Evolutionary conservation across 371 early-diverging fungal species (phyloP).

Genomic region (Mucor racemosus): DNA sequence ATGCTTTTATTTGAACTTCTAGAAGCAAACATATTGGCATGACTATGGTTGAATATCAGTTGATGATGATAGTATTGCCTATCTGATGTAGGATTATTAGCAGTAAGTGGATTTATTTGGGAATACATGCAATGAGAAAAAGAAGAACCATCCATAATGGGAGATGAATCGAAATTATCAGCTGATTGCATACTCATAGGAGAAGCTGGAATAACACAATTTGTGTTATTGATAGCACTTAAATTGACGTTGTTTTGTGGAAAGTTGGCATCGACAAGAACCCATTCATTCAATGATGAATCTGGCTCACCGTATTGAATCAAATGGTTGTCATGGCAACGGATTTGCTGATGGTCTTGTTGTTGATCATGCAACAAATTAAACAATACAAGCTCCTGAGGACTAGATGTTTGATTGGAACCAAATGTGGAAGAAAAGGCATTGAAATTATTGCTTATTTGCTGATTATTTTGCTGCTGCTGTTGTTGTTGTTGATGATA

Average conservation of each 20-base stretch:
- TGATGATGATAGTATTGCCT: not conserved
- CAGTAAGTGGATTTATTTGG: not conserved
- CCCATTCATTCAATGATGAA: not conserved
- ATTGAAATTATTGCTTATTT: not conserved
- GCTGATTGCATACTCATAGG: slow-evolving; percentile 13
- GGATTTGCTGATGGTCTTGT: not conserved
- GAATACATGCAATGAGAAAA: not conserved
- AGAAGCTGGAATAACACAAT: slow-evolving; percentile 8
- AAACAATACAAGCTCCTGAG: not conserved
- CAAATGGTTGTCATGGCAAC: not conserved
- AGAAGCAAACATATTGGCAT: not conserved
- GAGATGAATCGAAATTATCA: slow-evolving; percentile 11
- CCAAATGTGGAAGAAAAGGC: not conserved
- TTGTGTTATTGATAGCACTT: not conserved
- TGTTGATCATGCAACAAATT: not conserved
- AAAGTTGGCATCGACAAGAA: not conserved
- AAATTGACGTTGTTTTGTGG: not conserved
- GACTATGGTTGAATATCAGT: not conserved
- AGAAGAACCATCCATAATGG: not conserved
- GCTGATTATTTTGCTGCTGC: not conserved
- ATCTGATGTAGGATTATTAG: not conserved
- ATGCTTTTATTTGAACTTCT: not conserved
- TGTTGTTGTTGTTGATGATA: not conserved
- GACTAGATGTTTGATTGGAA: not conserved
- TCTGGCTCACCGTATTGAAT: not conserved